phyloP scores from a whole-genome alignment of 1,139 yeast genomes.

The Diutina pseudorugosa region DNA sequence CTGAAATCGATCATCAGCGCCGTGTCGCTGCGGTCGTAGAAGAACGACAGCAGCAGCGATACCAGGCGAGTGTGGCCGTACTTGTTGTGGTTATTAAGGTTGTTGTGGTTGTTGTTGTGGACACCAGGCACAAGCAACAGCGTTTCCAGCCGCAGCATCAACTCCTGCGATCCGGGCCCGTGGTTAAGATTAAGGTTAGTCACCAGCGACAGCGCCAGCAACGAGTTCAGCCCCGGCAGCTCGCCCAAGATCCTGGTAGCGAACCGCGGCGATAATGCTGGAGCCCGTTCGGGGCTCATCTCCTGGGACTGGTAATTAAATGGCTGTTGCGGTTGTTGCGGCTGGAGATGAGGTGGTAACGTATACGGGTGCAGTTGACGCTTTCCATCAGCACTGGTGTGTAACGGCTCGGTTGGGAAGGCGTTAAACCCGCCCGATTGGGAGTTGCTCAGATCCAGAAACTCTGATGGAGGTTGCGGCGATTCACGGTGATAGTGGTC shows the following conservation, averaged over 20 bases:
- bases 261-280: background rate
- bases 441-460: background rate
- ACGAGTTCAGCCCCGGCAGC: conserved; percentile 1
- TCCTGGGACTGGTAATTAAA: background rate
- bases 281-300: conserved; percentile 1
- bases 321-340: background rate
- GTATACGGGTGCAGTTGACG: background rate
- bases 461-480: background rate
- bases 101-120: conserved; percentile 3
- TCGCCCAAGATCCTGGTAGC: background rate
- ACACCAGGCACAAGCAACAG: conserved; percentile 6
- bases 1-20: conserved; percentile 25
- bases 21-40: conserved; percentile 21
- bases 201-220: conserved; percentile 4
- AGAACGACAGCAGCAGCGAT: conserved; percentile 28
- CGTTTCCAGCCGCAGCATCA: background rate
- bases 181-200: conserved; percentile 1
- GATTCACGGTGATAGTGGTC: background rate
- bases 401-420: background rate
- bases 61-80: conserved; percentile 26
- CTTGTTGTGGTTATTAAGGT: background rate
- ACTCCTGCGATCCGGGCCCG: background rate
- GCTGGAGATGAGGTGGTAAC: background rate
- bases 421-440: background rate
- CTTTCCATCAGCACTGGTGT: background rate